These are phyloP conservation scores for Carallia pectinifolia DNA, from an alignment of 345 rosid species.

Conservation along the genomic window DNA sequence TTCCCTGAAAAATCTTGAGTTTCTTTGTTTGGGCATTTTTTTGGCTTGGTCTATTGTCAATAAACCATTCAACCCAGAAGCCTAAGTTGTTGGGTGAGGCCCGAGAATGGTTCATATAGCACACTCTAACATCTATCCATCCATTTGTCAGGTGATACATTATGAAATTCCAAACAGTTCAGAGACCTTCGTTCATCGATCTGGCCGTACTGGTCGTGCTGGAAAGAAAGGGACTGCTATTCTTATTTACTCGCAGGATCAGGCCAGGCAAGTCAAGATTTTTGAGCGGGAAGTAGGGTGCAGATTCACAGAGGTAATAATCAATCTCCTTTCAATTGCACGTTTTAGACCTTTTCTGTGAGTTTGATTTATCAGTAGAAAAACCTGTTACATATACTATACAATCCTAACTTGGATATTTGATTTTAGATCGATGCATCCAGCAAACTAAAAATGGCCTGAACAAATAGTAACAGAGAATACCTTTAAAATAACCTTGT, in stretches of 20 bases:
- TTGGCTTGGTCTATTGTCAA: too few species aligned
- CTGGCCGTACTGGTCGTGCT: conserved; percentile 98
- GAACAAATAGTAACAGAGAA: too few species aligned
- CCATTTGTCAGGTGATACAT: conserved; percentile 60
- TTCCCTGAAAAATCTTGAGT: too few species aligned
- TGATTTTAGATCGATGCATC: background rate
- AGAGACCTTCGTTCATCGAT: conserved; percentile 97
- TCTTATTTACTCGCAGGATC: conserved; percentile 66
- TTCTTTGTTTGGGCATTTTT: too few species aligned
- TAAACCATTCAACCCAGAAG: too few species aligned
- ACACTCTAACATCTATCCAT: too few species aligned
- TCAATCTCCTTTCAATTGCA: conserved; percentile 4
- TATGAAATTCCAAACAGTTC: conserved; percentile 86
- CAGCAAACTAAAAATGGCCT: too few species aligned
- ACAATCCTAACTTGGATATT: background rate
- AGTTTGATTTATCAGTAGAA: background rate
- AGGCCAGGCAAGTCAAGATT: conserved; percentile 53
- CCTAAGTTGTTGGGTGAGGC: too few species aligned
- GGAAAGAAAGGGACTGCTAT: conserved; percentile 95
- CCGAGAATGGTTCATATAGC: too few species aligned
- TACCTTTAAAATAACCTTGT: too few species aligned
- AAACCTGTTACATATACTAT: background rate
- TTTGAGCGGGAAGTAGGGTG: conserved; percentile 88
- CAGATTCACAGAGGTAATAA: conserved; percentile 68
- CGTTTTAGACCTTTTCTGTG: background rate